These are phyloP conservation scores for Sporothrix phasma DNA, from an alignment of 2,329 filamentous ascomycete species.

Conservation along the genomic window DNA sequence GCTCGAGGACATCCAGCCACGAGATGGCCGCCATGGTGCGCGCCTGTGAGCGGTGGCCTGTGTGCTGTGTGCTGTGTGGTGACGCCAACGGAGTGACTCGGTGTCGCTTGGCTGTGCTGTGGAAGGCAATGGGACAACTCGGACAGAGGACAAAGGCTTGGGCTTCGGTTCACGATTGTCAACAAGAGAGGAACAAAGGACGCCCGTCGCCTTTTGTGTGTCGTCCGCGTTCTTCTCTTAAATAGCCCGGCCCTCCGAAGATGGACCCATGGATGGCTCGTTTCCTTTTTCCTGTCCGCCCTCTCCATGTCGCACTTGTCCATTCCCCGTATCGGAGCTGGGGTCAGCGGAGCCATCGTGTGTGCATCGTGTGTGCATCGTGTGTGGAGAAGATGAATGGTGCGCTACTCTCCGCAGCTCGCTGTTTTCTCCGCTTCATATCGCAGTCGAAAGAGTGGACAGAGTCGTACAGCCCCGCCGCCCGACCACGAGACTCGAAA, in stretches of 20 bases:
- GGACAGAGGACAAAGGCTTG: no score
- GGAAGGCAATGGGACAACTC: no score
- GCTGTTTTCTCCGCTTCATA: neutral
- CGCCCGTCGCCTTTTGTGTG: neutral
- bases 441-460: neutral
- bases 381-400: neutral
- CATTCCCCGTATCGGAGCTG: neutral
- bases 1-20: constrained; percentile 36
- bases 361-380: no score
- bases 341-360: neutral
- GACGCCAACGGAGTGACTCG: neutral
- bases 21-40: constrained; percentile 22
- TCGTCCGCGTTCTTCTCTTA: no score
- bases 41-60: no score
- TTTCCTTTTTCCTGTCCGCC: no score
- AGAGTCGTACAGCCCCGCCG: neutral
- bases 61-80: neutral
- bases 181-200: neutral
- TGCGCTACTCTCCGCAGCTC: neutral
- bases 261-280: neutral
- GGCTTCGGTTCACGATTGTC: neutral
- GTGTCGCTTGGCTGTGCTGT: neutral
- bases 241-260: neutral
- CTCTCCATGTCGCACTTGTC: neutral
- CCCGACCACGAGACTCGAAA: neutral